A percentile compares a stretch with the other conserved stretches of the same genome.
These are phyloP conservation scores for Epithele typhae DNA, from an alignment of 768 basidiomycete genomes.

Conservation along the genomic window DNA sequence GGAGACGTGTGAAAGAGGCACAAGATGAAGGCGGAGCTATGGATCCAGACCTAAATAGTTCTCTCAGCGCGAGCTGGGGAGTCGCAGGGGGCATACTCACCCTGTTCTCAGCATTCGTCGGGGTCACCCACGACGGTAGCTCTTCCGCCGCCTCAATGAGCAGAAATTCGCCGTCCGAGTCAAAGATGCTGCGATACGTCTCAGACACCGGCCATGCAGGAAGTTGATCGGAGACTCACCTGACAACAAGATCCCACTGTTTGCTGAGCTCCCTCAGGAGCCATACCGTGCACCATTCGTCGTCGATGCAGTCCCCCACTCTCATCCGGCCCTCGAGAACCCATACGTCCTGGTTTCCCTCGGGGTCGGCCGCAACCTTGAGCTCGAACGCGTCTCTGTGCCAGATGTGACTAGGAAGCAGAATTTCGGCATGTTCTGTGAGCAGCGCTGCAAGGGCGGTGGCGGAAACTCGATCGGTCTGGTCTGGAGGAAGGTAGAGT, in stretches of 20 bases:
- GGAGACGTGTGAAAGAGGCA: constrained; percentile 77
- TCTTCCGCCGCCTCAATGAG: constrained; percentile 94
- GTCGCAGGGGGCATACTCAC: constrained; percentile 62
- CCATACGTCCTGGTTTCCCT: constrained; percentile 38
- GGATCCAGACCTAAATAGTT: constrained; percentile 81
- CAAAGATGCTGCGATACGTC: constrained; percentile 50
- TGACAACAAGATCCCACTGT: constrained; percentile 77
- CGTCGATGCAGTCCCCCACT: constrained; percentile 95
- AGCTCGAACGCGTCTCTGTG: constrained; percentile 81
- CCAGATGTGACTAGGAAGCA: constrained; percentile 70
- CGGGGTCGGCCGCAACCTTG: constrained; percentile 51
- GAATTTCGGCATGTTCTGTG: constrained; percentile 44
- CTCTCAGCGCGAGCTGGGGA: constrained; percentile 12
- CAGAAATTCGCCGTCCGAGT: constrained; percentile 94
- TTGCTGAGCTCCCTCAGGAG: constrained; percentile 71
- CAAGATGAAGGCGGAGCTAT: constrained; percentile 79
- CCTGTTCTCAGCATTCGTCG: constrained; percentile 88
- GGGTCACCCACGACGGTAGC: constrained; percentile 88
- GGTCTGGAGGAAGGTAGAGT: constrained; percentile 55
- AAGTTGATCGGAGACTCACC: constrained; percentile 42
- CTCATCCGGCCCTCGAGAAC: constrained; percentile 80
- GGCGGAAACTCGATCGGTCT: constrained; percentile 55
- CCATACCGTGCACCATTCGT: constrained; percentile 97
- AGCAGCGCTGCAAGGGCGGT: constrained; percentile 70
- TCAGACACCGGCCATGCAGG: neutral